phyloP scores from a whole-genome alignment of 176 grass and related monocot species.

The sorghum (Sorghum bicolor) region Sorghum_bicolor_NCBIv3 NC_012875.2:60502001-60502500 shows the following conservation, averaged over 20 bases:
- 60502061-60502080: constrained; percentile 38
- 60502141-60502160: constrained; percentile 31
- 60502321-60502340: not conserved
- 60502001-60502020: constrained; percentile 14
- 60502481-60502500: constrained; percentile 7
- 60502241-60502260: constrained; percentile 52
- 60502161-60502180: constrained; percentile 33
- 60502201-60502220: constrained; percentile 37
- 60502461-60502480: not conserved
- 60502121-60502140: constrained; percentile 24
- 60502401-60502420: not conserved
- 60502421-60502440: not conserved
- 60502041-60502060: constrained; percentile 9
- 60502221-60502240: constrained; percentile 36
- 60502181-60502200: constrained; percentile 32
- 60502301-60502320: not conserved
- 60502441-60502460: constrained; percentile 6
- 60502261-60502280: constrained; percentile 14
- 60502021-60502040: constrained; percentile 6
- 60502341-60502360: not conserved
- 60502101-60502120: constrained; percentile 31
- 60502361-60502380: not conserved
- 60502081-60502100: constrained; percentile 16
- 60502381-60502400: not conserved
- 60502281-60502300: constrained; percentile 12